Conservation (phyloP, 1,139 yeast genomes). For the Pichia kudriavzevii region DNA sequence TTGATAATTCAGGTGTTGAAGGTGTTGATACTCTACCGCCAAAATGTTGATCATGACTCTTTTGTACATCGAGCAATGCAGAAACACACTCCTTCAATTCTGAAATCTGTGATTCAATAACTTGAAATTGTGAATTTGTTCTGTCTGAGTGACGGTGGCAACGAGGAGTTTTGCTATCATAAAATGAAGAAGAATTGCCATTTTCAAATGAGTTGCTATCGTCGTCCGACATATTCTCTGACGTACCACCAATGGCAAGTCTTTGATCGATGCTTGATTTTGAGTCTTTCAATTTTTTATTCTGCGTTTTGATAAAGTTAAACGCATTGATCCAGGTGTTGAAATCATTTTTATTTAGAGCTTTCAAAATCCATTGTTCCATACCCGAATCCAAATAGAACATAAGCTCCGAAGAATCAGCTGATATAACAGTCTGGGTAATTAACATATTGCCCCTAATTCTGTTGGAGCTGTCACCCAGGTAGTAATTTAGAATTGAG, state of each 20-base stretch:
- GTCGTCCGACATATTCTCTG: too few relatives aligned
- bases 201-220: too few relatives aligned
- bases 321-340: slow-evolving; percentile 78
- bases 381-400: slow-evolving; percentile 89
- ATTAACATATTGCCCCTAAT: slow-evolving; percentile 92
- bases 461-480: slow-evolving; percentile 59
- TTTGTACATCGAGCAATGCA: slow-evolving; percentile 1
- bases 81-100: slow-evolving; percentile 15
- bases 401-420: slow-evolving; percentile 58
- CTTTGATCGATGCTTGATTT: slow-evolving; percentile 8
- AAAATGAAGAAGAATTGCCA: too few relatives aligned
- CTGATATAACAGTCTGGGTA: slow-evolving; percentile 71
- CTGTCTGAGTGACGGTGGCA: too few relatives aligned
- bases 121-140: slow-evolving; percentile 14
- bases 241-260: neutral
- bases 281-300: slow-evolving; percentile 13
- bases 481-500: slow-evolving; percentile 76
- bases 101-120: slow-evolving; percentile 16
- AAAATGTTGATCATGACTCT: too few relatives aligned
- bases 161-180: too few relatives aligned
- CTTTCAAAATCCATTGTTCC: slow-evolving; percentile 88
- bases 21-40: too few relatives aligned
- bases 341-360: slow-evolving; percentile 59
- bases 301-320: slow-evolving; percentile 35
- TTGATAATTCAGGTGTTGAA: too few relatives aligned